phyloP scores from a whole-genome alignment of 306 rosid species.

The Lupinus albus region DNA sequence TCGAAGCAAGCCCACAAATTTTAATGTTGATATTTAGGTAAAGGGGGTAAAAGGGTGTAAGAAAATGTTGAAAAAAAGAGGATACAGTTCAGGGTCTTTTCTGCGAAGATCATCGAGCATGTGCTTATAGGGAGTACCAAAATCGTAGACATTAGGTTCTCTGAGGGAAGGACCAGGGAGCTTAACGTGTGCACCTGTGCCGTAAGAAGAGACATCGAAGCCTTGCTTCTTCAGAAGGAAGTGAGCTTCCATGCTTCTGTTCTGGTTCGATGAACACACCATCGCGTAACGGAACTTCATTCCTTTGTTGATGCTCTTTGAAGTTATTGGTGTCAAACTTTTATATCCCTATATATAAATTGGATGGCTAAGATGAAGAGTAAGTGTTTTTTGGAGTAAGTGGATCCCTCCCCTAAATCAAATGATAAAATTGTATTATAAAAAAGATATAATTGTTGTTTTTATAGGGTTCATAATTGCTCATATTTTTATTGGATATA shows the following conservation, averaged over 20 bases:
- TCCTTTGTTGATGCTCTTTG: not conserved
- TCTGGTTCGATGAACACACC: constrained; percentile 96
- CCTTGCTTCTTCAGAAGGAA: constrained; percentile 76
- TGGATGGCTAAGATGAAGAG: too few species aligned
- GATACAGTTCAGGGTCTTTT: constrained; percentile 92
- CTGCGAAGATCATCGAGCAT: constrained; percentile 86
- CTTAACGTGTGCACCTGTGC: constrained; percentile 92
- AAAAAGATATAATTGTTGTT: too few species aligned
- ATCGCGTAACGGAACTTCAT: constrained; percentile 74
- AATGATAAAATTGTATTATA: too few species aligned
- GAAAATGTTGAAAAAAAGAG: constrained; percentile 19
- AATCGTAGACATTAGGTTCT: constrained; percentile 93
- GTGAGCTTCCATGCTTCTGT: constrained; percentile 99
- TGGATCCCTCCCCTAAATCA: too few species aligned
- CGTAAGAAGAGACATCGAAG: constrained; percentile 84
- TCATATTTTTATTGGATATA: too few species aligned
- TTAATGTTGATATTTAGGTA: not conserved
- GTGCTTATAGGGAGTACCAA: constrained; percentile 90
- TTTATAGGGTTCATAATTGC: too few species aligned
- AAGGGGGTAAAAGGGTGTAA: constrained; percentile 11
- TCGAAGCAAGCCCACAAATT: constrained; percentile 19
- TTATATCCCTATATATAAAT: too few species aligned
- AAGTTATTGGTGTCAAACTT: too few species aligned
- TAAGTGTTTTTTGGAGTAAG: too few species aligned
- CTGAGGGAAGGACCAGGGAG: constrained; percentile 97